Evolutionary conservation across 352 stramenopile genomes (phyloP).

Genomic region (Lagenidium sp.): DNA sequence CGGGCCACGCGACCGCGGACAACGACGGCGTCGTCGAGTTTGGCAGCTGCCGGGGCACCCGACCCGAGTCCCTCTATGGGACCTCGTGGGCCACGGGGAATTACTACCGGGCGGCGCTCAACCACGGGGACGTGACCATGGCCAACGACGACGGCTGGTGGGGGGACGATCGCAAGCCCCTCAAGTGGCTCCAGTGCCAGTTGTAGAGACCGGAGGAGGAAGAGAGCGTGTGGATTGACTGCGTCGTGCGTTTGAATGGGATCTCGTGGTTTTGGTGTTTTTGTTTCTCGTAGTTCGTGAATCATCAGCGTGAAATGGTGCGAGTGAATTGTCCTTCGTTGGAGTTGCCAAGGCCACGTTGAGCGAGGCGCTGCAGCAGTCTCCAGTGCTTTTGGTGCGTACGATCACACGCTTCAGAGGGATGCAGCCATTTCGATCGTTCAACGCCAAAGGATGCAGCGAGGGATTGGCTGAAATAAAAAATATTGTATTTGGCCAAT

Average conservation of each 20-base stretch:
- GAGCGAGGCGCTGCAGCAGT: too few relatives aligned
- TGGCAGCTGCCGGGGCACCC: slow-evolving; percentile 12
- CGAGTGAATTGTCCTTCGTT: too few relatives aligned
- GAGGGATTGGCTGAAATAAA: too few relatives aligned
- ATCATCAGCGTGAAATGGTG: too few relatives aligned
- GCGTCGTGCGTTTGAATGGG: background rate
- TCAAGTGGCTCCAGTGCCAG: slow-evolving; percentile 35
- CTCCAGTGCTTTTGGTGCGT: too few relatives aligned
- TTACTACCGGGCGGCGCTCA: slow-evolving; percentile 27
- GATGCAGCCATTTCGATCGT: too few relatives aligned
- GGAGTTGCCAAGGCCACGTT: too few relatives aligned
- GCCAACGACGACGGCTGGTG: slow-evolving; percentile 21
- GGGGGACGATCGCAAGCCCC: slow-evolving; percentile 26
- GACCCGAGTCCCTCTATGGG: slow-evolving; percentile 7
- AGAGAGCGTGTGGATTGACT: background rate
- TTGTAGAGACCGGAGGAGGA: slow-evolving; percentile 12
- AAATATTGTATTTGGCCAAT: too few relatives aligned
- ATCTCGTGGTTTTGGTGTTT: background rate
- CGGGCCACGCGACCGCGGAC: slow-evolving; percentile 11
- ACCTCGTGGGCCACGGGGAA: slow-evolving; percentile 6
- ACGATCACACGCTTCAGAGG: too few relatives aligned
- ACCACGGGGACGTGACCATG: slow-evolving; percentile 24
- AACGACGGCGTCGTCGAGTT: slow-evolving; percentile 30
- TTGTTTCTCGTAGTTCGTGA: too few relatives aligned
- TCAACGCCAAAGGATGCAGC: too few relatives aligned